Base-by-base conservation (phyloP, 768 basidiomycete genomes). In the Leccinum incarnatum region DNA sequence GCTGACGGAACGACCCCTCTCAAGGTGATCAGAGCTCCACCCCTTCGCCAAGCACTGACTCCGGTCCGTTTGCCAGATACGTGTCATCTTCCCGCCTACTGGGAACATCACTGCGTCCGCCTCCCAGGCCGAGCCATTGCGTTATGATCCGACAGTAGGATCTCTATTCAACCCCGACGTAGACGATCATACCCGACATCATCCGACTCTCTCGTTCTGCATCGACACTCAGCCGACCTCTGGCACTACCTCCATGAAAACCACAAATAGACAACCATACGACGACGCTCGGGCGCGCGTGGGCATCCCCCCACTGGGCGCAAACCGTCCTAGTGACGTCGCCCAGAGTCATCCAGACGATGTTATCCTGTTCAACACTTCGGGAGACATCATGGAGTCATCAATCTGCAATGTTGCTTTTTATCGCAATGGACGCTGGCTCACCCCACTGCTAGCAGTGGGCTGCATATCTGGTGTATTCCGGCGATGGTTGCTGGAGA, bases 381-480 rank as follows among this genome's bases (percentile, higher is more conserved):
- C 75, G 2, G 73, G 74, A 2, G 66, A 75, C 17, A 68, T 89
- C 55, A 88, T 80, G 48, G 91, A 93, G 67, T 77, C 87, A 1
- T 83, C 86, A 30, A 83, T 89, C 49, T 85, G 79, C 69, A 93
- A 92, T 63, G 72, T 92, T 54, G 88, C 89, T 2, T 81, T 92
- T 59, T 81, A 79, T 62, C 83, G 87, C 12, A 67, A 67, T 3
- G 69, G 70, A 2, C 65, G 57, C 10, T 93, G 91, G 91, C 62
- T 88, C 56, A 91, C 91, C 1, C 91, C 91, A 21, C 63, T 79
- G 3, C 67, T 77, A 12, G 69, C 74, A 2, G 80, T 81, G 19
- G 90, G 91, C 19, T 91, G 91, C 65, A 79, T 93, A n/a, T 74
- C 81, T 4, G 91, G 91, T 17, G 84, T 89, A 36, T 75, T 85